Percentiles rank a stretch among this genome's conserved stretches.
Evolutionary conservation across 148 eudicot species (phyloP).

Genomic region (Tetragonia tetragonoides): DNA sequence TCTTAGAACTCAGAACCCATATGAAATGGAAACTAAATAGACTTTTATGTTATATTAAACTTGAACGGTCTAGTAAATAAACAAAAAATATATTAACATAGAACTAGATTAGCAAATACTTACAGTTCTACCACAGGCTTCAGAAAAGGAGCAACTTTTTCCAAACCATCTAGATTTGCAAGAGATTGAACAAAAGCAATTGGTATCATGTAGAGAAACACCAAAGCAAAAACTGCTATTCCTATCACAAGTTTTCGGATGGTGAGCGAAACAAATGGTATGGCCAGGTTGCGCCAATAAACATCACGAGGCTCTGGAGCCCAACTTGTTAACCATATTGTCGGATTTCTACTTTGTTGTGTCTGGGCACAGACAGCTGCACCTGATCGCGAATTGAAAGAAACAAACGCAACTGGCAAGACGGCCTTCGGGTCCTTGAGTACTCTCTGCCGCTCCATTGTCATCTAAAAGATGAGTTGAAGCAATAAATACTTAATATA

Average conservation of each 20-base stretch:
- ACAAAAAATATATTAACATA: no score
- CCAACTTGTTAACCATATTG: slow-evolving; percentile 85
- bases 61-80: not conserved
- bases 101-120: slow-evolving; percentile 15
- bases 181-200: slow-evolving; percentile 97
- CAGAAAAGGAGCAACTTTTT: slow-evolving; percentile 81
- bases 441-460: slow-evolving; percentile 74
- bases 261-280: slow-evolving; percentile 78
- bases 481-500: not conserved
- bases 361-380: slow-evolving; percentile 98
- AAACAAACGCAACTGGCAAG: slow-evolving; percentile 81
- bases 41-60: not conserved
- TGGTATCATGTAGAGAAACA: slow-evolving; percentile 94
- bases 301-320: slow-evolving; percentile 98
- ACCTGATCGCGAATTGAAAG: slow-evolving; percentile 95
- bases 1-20: not conserved
- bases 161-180: slow-evolving; percentile 93
- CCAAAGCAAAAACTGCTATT: slow-evolving; percentile 64
- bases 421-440: slow-evolving; percentile 66
- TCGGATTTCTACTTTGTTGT: slow-evolving; percentile 85
- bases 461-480: slow-evolving; percentile 44
- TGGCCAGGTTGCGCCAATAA: slow-evolving; percentile 82
- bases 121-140: slow-evolving; percentile 79
- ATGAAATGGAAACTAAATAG: not conserved
- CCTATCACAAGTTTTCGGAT: slow-evolving; percentile 75